Percentiles rank a stretch among this genome's conserved stretches.
phyloP scores from a whole-genome alignment of 768 basidiomycete species.

The Leccinellum albellum region DNA sequence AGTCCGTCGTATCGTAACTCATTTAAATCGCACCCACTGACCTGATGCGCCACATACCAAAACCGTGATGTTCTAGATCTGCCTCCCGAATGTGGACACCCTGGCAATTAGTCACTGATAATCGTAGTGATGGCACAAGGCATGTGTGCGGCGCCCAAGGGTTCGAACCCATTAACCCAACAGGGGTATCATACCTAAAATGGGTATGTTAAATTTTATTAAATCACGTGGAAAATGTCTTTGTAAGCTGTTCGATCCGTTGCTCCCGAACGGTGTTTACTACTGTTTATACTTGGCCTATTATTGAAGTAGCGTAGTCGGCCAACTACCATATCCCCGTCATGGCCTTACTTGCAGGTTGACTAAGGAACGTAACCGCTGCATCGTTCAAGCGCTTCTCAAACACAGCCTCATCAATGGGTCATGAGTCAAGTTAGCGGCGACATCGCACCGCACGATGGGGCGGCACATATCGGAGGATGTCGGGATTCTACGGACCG shows the following conservation, averaged over 20 bases:
- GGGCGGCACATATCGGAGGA: slow-evolving; percentile 19
- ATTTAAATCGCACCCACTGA: slow-evolving; percentile 9
- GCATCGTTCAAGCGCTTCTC: background rate
- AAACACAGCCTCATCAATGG: background rate
- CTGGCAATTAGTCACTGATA: slow-evolving; percentile 6
- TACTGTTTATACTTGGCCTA: background rate
- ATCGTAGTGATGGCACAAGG: slow-evolving; percentile 8
- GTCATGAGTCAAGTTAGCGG: background rate
- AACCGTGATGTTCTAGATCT: slow-evolving; percentile 5
- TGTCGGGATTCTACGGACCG: slow-evolving; percentile 25
- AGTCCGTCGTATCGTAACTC: background rate
- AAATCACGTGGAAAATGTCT: slow-evolving; percentile 1
- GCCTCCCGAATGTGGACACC: background rate
- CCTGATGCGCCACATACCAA: slow-evolving; percentile 6
- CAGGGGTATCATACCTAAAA: slow-evolving; percentile 5
- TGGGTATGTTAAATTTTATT: background rate
- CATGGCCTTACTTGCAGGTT: too few species aligned
- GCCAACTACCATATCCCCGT: background rate
- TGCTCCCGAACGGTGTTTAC: background rate
- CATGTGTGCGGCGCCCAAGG: slow-evolving; percentile 2
- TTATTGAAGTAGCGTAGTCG: background rate
- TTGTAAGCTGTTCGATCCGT: background rate
- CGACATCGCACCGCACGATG: background rate
- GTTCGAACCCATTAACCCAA: background rate
- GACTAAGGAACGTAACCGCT: background rate